Evolutionary conservation across 495 filamentous ascomycete genomes (phyloP), one percentile per base, ranked within the genome.

Genomic region (Beverwykella pulmonaria): DNA sequence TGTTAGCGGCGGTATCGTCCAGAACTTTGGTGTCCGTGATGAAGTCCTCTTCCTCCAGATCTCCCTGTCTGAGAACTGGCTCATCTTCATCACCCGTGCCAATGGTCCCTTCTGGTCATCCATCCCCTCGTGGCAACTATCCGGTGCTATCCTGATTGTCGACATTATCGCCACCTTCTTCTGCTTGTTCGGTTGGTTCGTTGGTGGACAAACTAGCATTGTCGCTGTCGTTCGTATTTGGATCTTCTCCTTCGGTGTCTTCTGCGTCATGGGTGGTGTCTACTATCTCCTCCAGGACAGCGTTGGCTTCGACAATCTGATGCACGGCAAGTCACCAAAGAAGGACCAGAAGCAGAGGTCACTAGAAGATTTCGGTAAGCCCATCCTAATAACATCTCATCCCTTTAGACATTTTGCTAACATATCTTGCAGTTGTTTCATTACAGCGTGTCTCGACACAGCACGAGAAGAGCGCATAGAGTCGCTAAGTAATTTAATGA

Each of bases 31-130:
- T 81, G 84, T 87, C 71, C 84, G 88, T 48, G 90, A 96, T 73
- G 84, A 86, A 65, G 87, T 97, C 44, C 75, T 97, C 66, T 96
- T 97, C 82, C 86, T 97, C 53, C 84, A 97, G 77, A 92, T 97
- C 76, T 89, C 90, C 14, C 84, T 96, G 61, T 90, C 92, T 58
- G 90, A 96, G 82, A 97, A 94, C 79, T 96, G 92, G 92, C 85
- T 96, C 49, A 97, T 97, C 79, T 93, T 97, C 82, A 92, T 96
- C 77, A 96, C 92, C 65, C 89, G 92, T 81, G 88, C 90, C 77
- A 90, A 90, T 73, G 89, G 90, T 64, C 87, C 90, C 25, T 92
- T 93, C 83, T 93, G 90, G 90, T 89, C 87, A 1, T 90, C 87
- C 25, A 81, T 88, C 47, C 92, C 92, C 17, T 95, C 92, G 53